Evolutionary conservation across 768 basidiomycete genomes (phyloP).

Genomic region (Boletus rubescentipes): DNA sequence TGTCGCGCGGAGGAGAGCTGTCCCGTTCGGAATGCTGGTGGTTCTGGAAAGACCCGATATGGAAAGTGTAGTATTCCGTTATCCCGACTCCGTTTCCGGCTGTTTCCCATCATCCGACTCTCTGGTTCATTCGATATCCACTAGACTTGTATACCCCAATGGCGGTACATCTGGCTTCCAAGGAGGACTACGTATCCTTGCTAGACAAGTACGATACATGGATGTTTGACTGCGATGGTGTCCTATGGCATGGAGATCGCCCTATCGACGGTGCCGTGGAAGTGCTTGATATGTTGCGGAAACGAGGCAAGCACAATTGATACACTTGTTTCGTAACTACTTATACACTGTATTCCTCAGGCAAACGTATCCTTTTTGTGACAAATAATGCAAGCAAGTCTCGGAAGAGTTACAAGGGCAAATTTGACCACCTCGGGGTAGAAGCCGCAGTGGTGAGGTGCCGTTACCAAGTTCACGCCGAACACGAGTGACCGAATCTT

Average conservation of each 20-base stretch:
- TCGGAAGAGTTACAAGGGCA: slow-evolving; percentile 78
- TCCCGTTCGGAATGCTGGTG: not conserved
- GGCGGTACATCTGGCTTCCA: slow-evolving; percentile 30
- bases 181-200: slow-evolving; percentile 47
- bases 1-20: too few relatives aligned
- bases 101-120: not conserved
- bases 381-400: slow-evolving; percentile 98
- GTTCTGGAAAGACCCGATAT: slow-evolving; percentile 18
- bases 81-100: not conserved
- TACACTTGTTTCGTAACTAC: slow-evolving; percentile 2
- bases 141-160: slow-evolving; percentile 21
- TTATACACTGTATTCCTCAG: slow-evolving; percentile 29
- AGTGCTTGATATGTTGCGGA: slow-evolving; percentile 70
- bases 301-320: slow-evolving; percentile 54
- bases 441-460: slow-evolving; percentile 76
- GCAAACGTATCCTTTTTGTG: slow-evolving; percentile 87
- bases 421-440: slow-evolving; percentile 89
- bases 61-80: slow-evolving; percentile 22
- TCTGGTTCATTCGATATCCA: slow-evolving; percentile 2
- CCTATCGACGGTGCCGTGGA: slow-evolving; percentile 77
- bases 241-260: slow-evolving; percentile 85
- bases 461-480: not conserved
- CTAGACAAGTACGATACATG: slow-evolving; percentile 83
- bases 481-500: not conserved
- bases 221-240: slow-evolving; percentile 96